A percentile compares a stretch with the other conserved stretches of the same genome.
phyloP scores from a whole-genome alignment of 2,329 filamentous ascomycete genomes.

The Endocalyx cinctus region DNA sequence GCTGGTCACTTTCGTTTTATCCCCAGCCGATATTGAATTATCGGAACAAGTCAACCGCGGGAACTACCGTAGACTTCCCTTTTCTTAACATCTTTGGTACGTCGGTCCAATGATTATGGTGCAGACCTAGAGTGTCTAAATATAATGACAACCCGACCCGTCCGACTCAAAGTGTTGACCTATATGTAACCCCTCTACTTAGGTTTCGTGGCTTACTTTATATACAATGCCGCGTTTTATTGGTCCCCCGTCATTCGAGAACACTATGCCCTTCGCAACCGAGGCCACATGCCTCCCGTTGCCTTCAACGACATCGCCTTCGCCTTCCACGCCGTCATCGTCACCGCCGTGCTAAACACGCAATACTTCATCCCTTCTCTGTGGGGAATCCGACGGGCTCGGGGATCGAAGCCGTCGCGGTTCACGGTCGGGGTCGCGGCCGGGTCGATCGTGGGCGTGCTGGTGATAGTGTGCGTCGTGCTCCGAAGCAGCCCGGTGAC shows the following conservation, averaged over 20 bases:
- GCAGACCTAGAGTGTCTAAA: no score
- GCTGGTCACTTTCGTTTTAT: slow-evolving; percentile 89
- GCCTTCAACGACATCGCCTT: slow-evolving; percentile 88
- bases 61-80: slow-evolving; percentile 85
- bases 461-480: slow-evolving; percentile 44
- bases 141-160: no score
- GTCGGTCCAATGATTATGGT: no score
- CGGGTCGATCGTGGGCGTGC: slow-evolving; percentile 58
- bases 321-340: slow-evolving; percentile 71
- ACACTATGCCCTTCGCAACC: slow-evolving; percentile 80
- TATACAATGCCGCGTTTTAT: slow-evolving; percentile 71
- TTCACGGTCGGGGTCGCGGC: slow-evolving; percentile 65
- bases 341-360: slow-evolving; percentile 68
- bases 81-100: slow-evolving; percentile 63
- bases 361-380: slow-evolving; percentile 67
- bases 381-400: slow-evolving; percentile 69
- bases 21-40: slow-evolving; percentile 83
- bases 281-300: slow-evolving; percentile 74
- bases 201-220: slow-evolving; percentile 71
- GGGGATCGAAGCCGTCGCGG: slow-evolving; percentile 50
- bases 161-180: no score
- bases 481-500: slow-evolving; percentile 26
- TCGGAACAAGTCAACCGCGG: slow-evolving; percentile 69
- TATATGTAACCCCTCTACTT: no score
- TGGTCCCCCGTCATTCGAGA: slow-evolving; percentile 71